Evolutionary conservation across 352 stramenopile species (phyloP), one percentile per base, ranked within the genome.

Genomic region (Phytophthora vignae): DNA sequence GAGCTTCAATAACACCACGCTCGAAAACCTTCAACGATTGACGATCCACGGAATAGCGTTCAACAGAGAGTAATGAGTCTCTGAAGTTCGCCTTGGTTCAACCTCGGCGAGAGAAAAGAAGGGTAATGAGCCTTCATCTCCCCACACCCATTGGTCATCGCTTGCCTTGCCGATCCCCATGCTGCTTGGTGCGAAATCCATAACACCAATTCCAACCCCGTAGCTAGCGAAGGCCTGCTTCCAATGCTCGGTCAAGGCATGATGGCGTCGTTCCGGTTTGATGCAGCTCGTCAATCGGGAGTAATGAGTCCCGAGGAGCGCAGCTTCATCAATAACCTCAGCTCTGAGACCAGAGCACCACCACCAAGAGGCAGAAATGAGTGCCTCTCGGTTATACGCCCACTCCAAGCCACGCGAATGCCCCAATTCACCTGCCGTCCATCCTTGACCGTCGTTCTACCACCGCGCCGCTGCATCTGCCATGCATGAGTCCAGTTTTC

Each of bases 401-500:
- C 19, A 4, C 14, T 31, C n/a, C n/a, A 29, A 42, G 21, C 12
- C 36, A 25, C 8, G 31, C 12, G 42, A 65, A 40, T 11, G 19
- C 22, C 19, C 33, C 25, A 44, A 42, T 19, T 17, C 22, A 50
- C 22, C 11, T 21, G 33, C 48, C 21, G 6, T 46, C 42, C 0
- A 53, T 66, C 46, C 33, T 14, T 31, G 12, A 15, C n/a, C 40
- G 5, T 6, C 36, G 15, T 52, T 52, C n/a, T 74, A 77, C 69
- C 64, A 78, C 36, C 70, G 57, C 14, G 61, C 69, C 53, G 69
- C 44, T 9, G 76, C 42, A 60, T 74, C 73, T 3, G 69, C 60
- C 33, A 91, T 85, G 55, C 84, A 92, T 8, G 84, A 85, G 42
- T 90, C 82, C 42, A 91, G 71, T 50, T 91, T 91, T 17, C 72